Percentiles rank a stretch among this genome's conserved stretches.
Evolutionary conservation across 768 basidiomycete species (phyloP).

Genomic region (Pleurotus pulmonarius): DNA sequence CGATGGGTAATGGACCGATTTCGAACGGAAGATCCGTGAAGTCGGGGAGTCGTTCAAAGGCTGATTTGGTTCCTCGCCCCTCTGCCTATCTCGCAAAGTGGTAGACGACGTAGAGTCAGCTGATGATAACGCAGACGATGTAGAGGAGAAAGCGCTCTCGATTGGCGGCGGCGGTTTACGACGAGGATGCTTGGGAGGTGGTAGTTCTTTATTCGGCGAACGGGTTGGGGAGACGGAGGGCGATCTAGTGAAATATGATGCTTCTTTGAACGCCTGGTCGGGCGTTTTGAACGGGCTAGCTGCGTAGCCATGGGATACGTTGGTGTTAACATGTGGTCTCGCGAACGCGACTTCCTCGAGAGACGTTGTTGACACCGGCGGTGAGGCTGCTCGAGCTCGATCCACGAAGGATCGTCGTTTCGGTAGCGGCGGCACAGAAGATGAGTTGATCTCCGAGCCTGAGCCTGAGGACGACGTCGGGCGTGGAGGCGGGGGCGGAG

Average conservation of each 20-base stretch:
- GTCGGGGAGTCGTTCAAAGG: constrained; percentile 22
- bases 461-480: constrained; percentile 7
- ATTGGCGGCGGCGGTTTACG: constrained; percentile 8
- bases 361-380: constrained; percentile 39
- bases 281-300: constrained; percentile 15
- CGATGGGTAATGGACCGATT: constrained; percentile 48
- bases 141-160: constrained; percentile 10
- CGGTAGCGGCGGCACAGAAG: constrained; percentile 11
- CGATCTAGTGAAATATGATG: not conserved
- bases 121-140: not conserved
- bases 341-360: constrained; percentile 46
- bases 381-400: constrained; percentile 22
- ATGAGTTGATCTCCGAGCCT: not conserved
- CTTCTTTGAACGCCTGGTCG: constrained; percentile 2
- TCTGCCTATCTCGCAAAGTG: constrained; percentile 12
- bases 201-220: not conserved
- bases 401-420: not conserved
- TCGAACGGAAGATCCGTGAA: constrained; percentile 45
- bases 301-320: not conserved
- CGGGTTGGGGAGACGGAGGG: not conserved
- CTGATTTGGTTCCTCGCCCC: constrained; percentile 12
- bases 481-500: not conserved
- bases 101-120: constrained; percentile 4
- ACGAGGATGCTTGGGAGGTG: constrained; percentile 13
- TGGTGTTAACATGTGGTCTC: constrained; percentile 9